Base-by-base conservation (phyloP, 2,329 filamentous ascomycete genomes). In the Claviceps digitariae region DNA sequence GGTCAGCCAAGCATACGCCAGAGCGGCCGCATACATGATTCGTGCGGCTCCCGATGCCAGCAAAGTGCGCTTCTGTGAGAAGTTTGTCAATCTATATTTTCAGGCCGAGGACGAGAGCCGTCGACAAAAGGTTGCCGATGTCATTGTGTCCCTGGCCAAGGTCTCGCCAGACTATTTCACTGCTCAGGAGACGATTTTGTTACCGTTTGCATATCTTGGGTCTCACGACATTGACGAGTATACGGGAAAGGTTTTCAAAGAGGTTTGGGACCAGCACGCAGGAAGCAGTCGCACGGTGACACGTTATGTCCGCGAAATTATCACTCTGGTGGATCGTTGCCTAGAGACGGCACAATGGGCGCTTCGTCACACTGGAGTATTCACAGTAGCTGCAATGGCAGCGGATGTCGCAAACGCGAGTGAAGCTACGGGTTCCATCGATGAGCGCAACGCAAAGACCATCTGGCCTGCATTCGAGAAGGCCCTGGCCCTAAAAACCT, bases 251-350 rank as follows among this genome's bases (percentile, higher is more conserved):
- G 79, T 83, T n/a, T 95, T 94, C 63, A 75, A 81, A 40, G 86
- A 90, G 54, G 88, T 90, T 0, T 98, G 93, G 93, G 79, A 81
- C 49, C 87, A 95, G 60, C 90, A 95, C 62, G 90, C 94, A 0
- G 91, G 90, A 50, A 90, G 89, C 46, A 82, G 79, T 34, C 82
- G 90, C 31, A 85, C 87, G 0, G 87, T 95, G 5, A 78, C 86
- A 48, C 78, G 95, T 1, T 95, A 95, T 64, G 77, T 95, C 7
- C 77, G 77, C 40, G 93, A 98, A 68, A 95, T 97, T 59, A 75
- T 86, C 4, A 70, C 68, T 0, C 74, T 97, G 1, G 79, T 83
- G 1, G 74, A 80, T 38, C 73, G 76, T 38, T 79, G 88, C 52
- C 73, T 97, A 8, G 83, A 87, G 36, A 90, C 87, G 1, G 79